Conservation (phyloP, 2,329 filamentous ascomycete species). For the Ophiocordyceps robertsii region DNA sequence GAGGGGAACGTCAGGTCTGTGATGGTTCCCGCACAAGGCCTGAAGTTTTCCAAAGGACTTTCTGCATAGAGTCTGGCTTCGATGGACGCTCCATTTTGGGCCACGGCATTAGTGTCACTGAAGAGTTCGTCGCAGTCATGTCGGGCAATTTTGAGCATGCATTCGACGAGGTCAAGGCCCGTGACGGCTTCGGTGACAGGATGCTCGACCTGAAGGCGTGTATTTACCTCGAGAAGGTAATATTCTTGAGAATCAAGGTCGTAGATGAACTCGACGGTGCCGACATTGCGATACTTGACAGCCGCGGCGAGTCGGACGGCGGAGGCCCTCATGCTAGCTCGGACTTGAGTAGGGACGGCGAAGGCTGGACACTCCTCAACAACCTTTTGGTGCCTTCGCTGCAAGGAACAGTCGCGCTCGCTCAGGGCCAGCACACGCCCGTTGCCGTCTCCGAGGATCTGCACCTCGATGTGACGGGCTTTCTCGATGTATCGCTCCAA, state of each 20-base stretch:
- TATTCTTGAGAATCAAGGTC: slow-evolving; percentile 22
- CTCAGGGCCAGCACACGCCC: slow-evolving; percentile 25
- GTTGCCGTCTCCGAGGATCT: slow-evolving; percentile 31
- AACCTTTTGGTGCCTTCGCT: slow-evolving; percentile 37
- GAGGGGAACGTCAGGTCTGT: slow-evolving; percentile 43
- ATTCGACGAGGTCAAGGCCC: slow-evolving; percentile 56
- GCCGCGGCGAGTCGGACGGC: slow-evolving; percentile 21
- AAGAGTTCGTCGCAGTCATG: slow-evolving; percentile 7
- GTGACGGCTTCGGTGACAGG: slow-evolving; percentile 59
- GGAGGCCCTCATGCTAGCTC: slow-evolving; percentile 20
- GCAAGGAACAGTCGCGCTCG: slow-evolving; percentile 37
- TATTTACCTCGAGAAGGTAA: slow-evolving; percentile 36
- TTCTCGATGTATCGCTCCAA: slow-evolving; percentile 27
- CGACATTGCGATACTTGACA: slow-evolving; percentile 25
- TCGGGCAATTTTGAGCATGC: slow-evolving; percentile 22
- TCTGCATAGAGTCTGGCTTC: slow-evolving; percentile 28
- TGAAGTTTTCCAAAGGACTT: slow-evolving; percentile 43
- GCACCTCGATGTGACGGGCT: slow-evolving; percentile 34
- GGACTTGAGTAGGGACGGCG: slow-evolving; percentile 15
- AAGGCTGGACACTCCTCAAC: slow-evolving; percentile 31
- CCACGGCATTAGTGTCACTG: neutral
- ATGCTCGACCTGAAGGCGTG: slow-evolving; percentile 36
- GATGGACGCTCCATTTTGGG: slow-evolving; percentile 16
- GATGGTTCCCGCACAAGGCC: slow-evolving; percentile 44
- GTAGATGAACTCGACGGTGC: slow-evolving; percentile 31